These are phyloP conservation scores for Inga laurina DNA, from an alignment of 306 rosid genomes.

Conservation along the genomic window DNA sequence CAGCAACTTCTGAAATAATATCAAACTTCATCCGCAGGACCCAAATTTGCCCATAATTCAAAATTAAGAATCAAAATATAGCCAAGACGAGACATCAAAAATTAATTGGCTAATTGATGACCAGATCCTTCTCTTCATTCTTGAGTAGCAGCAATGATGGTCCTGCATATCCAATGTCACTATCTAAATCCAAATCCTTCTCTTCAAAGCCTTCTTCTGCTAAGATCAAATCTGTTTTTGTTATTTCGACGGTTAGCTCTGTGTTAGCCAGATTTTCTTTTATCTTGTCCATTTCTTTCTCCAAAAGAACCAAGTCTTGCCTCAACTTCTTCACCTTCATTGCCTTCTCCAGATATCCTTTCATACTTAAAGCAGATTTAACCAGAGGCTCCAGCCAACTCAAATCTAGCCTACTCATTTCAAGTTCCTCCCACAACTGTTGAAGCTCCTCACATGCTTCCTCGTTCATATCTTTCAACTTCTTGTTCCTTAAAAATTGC, in stretches of 20 bases:
- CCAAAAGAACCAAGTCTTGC: neutral
- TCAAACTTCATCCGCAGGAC: too few relatives aligned
- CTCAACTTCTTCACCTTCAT: neutral
- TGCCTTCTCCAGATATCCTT: neutral
- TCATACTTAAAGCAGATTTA: neutral
- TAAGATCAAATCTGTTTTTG: neutral
- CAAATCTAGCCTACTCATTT: neutral
- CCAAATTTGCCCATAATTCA: too few relatives aligned
- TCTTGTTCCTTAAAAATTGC: neutral
- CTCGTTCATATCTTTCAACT: neutral
- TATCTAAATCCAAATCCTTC: neutral
- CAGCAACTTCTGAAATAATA: too few relatives aligned
- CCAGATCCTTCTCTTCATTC: neutral
- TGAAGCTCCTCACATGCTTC: neutral
- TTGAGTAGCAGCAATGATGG: neutral
- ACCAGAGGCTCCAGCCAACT: neutral
- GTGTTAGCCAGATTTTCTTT: neutral
- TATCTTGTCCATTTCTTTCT: neutral
- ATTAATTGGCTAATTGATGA: neutral
- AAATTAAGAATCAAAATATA: neutral
- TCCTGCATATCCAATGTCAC: neutral
- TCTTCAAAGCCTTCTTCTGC: neutral
- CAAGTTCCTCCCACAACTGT: neutral
- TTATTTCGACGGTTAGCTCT: neutral
- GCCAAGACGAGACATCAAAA: neutral